Evolutionary conservation across 2,329 filamentous ascomycete genomes (phyloP), one percentile per base, ranked within the genome.

Genomic region (Fusarium chaquense): DNA sequence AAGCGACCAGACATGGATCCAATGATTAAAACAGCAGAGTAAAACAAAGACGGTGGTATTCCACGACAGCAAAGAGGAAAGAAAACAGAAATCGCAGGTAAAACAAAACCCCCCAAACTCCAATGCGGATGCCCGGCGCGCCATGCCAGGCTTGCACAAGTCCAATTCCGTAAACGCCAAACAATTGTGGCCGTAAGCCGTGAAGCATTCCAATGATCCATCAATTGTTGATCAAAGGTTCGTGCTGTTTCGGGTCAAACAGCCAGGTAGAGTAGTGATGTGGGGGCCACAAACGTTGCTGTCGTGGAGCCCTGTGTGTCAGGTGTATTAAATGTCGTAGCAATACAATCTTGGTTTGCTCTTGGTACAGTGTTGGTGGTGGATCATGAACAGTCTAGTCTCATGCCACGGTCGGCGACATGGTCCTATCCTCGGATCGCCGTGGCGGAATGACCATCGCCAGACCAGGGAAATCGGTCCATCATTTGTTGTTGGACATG

Each of bases 361-460:
- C 41, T 55, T 62, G 40, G 44, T 61, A 47, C 38, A 16, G 53
- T 56, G 44, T 62, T 52, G 40, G 41, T 44, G 50, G 43, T 68
- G 54, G 38, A 36, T 49, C 26, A 33, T 67, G 43, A 71, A 54
- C 55, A 52, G 45, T 57, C 58, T 54, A 63, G 45, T 32, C 45
- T 62, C 51, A 55, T 40, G 35, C 49, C 56, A 62, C 70, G 68
- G 56, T 73, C 65, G 46, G 68, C 67, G 36, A 35, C 41, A 38
- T 58, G 58, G 36, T 62, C 58, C 77, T 79, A 83, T 55, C 81
- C 79, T 58, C 78, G 77, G 59, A 83, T 88, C 43, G 85, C 85
- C 75, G 85, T 83, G 45, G 83, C 79, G 57, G 83, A 73, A 77
- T 86, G 82, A 75, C 83, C 75, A 61, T 87, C 84, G 56, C 82